Conservation (phyloP, 2,329 filamentous ascomycete species). For the Fusarium algeriense region DNA sequence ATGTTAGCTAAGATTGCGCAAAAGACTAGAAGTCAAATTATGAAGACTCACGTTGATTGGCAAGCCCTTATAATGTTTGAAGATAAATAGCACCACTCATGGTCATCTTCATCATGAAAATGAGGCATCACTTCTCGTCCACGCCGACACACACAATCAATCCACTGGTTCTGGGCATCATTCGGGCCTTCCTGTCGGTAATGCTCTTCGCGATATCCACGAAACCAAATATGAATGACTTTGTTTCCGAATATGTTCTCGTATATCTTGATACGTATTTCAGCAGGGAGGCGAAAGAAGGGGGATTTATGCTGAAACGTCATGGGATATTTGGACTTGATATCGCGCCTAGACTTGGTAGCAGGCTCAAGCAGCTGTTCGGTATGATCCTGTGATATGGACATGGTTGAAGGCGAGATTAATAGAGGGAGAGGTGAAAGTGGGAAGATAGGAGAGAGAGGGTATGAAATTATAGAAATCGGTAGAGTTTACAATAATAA, state of each 20-base stretch:
- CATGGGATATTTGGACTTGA: background rate
- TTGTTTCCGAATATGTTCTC: background rate
- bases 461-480: background rate
- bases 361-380: background rate
- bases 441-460: background rate
- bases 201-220: background rate
- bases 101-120: background rate
- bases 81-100: constrained; percentile 6
- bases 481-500: too few relatives aligned
- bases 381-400: rapidly evolving
- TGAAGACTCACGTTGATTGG: constrained; percentile 10
- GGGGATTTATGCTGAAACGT: background rate
- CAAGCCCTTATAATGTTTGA: constrained; percentile 14
- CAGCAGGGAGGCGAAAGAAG: background rate
- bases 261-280: background rate
- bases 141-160: background rate
- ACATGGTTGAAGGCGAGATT: background rate
- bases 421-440: background rate
- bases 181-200: background rate
- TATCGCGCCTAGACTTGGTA: background rate
- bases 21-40: background rate
- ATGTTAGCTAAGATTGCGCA: background rate
- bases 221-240: constrained; percentile 1
- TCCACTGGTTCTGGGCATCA: background rate
- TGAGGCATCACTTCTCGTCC: background rate